These are phyloP conservation scores for Aspergillus sp. DNA, from an alignment of 2,329 filamentous ascomycete species.

Conservation along the genomic window DNA sequence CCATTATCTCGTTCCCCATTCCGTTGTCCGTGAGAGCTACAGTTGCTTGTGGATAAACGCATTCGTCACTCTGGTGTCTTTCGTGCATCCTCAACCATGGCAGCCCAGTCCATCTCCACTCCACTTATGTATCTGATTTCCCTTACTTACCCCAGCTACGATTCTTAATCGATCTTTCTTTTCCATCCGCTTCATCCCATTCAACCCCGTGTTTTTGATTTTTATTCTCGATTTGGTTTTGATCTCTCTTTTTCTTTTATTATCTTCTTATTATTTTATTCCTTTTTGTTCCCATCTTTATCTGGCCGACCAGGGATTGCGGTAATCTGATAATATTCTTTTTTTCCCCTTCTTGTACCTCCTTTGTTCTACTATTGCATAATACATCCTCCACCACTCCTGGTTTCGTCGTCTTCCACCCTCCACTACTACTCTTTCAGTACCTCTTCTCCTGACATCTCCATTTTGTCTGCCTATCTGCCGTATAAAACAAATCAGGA, in stretches of 20 bases:
- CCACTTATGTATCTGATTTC: constrained; percentile 29
- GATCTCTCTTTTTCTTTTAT: constrained; percentile 4
- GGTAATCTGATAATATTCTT: constrained; percentile 1
- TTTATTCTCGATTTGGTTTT: neutral
- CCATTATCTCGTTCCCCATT: constrained; percentile 17
- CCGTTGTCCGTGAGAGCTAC: constrained; percentile 14
- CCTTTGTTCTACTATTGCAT: neutral
- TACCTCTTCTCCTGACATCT: neutral
- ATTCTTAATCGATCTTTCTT: constrained; percentile 11
- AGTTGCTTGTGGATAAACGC: constrained; percentile 22
- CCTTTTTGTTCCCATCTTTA: constrained; percentile 9
- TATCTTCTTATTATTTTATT: neutral
- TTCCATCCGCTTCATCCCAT: neutral
- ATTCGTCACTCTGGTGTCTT: constrained; percentile 32
- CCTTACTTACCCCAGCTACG: constrained; percentile 18
- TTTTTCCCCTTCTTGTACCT: constrained; percentile 10
- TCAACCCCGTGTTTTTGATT: constrained; percentile 5
- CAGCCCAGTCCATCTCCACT: constrained; percentile 19
- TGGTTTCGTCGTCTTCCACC: neutral
- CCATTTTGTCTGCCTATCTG: neutral
- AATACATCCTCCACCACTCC: neutral
- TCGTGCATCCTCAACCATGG: constrained; percentile 25
- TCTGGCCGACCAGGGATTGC: neutral
- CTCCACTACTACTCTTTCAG: neutral
- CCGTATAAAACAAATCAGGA: neutral